These are phyloP conservation scores for Metschnikowia matae DNA, from an alignment of 805 yeast genomes.

Conservation along the genomic window DNA sequence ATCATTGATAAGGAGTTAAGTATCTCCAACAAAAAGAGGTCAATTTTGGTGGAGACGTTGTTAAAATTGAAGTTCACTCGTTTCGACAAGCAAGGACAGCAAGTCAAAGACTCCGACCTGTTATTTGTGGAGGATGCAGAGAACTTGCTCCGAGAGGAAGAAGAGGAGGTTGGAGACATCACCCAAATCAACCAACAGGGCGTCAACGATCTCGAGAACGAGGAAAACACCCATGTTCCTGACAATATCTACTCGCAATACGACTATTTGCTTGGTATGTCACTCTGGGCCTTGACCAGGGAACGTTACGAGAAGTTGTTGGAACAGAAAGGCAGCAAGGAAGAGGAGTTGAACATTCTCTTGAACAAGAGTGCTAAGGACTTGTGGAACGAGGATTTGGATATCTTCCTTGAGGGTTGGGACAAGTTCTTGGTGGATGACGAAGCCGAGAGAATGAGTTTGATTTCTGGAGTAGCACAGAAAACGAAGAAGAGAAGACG, in stretches of 20 bases:
- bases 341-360: constrained; percentile 62
- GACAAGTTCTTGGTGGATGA: constrained; percentile 64
- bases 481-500: constrained; percentile 40
- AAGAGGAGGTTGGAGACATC: constrained; percentile 34
- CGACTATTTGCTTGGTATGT: constrained; percentile 89
- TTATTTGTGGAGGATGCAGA: constrained; percentile 25
- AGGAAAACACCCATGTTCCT: constrained; percentile 39
- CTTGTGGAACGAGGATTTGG: constrained; percentile 82
- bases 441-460: constrained; percentile 50
- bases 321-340: constrained; percentile 67
- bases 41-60: constrained; percentile 59
- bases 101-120: constrained; percentile 39
- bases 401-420: constrained; percentile 65
- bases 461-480: constrained; percentile 35
- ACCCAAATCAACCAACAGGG: constrained; percentile 18
- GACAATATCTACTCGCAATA: constrained; percentile 59
- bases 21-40: constrained; percentile 72
- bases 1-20: constrained; percentile 71
- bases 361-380: constrained; percentile 75
- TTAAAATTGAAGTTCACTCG: constrained; percentile 66
- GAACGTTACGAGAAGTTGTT: constrained; percentile 83
- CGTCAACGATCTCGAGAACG: constrained; percentile 27
- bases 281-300: constrained; percentile 86
- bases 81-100: constrained; percentile 66
- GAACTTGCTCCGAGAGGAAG: constrained; percentile 35